phyloP scores from a whole-genome alignment of 176 grass and related monocot genomes.

The Triticum monococcum region DNA sequence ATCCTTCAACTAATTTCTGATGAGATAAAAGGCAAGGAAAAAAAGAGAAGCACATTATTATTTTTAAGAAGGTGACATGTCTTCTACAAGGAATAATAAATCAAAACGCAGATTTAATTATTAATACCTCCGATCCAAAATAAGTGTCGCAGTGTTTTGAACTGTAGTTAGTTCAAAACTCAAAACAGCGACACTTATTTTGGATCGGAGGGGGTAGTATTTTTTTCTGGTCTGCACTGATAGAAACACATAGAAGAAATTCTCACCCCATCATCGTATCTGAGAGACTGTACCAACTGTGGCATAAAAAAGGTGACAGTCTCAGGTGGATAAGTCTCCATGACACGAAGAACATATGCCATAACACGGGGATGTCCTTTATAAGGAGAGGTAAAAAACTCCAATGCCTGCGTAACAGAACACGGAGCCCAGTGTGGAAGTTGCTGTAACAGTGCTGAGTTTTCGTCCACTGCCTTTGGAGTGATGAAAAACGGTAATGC shows the following conservation, averaged over 20 bases:
- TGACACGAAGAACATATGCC: slow-evolving; percentile 96
- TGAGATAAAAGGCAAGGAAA: slow-evolving; percentile 30
- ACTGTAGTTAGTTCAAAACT: too few relatives aligned
- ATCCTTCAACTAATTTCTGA: slow-evolving; percentile 98
- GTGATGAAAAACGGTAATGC: slow-evolving; percentile 98
- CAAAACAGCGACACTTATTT: too few relatives aligned
- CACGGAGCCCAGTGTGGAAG: slow-evolving; percentile 95
- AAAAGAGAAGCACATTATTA: not conserved
- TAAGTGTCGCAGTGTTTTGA: too few relatives aligned
- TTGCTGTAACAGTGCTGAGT: slow-evolving; percentile 90
- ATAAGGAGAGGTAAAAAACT: slow-evolving; percentile 94
- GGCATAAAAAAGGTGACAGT: slow-evolving; percentile 99
- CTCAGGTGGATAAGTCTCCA: slow-evolving; percentile 97
- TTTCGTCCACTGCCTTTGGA: slow-evolving; percentile 95
- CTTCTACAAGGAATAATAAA: slow-evolving; percentile 28
- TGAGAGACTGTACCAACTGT: slow-evolving; percentile 94
- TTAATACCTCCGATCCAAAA: not conserved
- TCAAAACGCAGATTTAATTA: slow-evolving; percentile 30
- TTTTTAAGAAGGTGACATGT: slow-evolving; percentile 9
- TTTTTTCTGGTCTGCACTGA: not conserved
- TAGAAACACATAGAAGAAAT: slow-evolving; percentile 34
- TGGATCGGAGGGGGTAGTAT: too few relatives aligned
- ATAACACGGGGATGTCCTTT: slow-evolving; percentile 97
- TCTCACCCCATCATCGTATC: slow-evolving; percentile 95
- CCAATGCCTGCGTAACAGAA: slow-evolving; percentile 93